Base-by-base conservation (phyloP, 768 basidiomycete species). In the Amanita thiersii region DNA sequence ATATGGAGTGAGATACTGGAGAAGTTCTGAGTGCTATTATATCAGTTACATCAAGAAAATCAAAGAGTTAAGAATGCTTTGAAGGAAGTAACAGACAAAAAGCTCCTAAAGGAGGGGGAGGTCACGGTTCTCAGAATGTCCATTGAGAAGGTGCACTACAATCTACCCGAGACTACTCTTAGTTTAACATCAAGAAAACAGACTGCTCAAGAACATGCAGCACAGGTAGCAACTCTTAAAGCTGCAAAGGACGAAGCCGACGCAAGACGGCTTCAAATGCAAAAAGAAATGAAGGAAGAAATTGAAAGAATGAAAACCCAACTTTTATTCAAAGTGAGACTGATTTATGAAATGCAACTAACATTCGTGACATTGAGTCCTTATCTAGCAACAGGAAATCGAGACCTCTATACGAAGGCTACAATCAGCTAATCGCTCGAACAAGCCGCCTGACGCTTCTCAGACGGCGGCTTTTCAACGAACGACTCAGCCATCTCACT, bases 281-380 rank as follows among this genome's bases (percentile, higher is more conserved):
- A 80, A 45, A 79, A 75, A 52, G 72, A 79, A 34, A 64, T 77
- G 61, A 77, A 77, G 50, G 75, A 72, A 43, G 81, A 86, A 50
- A 67, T 79, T 47, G 85, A 86, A 55, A 73, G 79, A 8, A 52
- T 85, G 41, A 79, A 72, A 51, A 83, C 84, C 1, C 75, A 83
- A 44, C 72, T 75, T 32, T 64, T 70, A 17, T 86, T 88, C 65
- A 82, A 75, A 61, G 85, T 82, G 60, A 39, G 66, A 48, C 17
- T 44, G 18, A 8, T 28, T 20, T 12, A 24, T 28, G 11, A 24
- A 35, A 10, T 37, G 19, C 41, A 31, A 15, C n/a, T 39, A 26
- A 49, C 14, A 17, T 40, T 39, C 47, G 4, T 35, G 21, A 24
- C 26, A 39, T 49, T 26, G 43, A 29, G 39, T 37, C 37, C 37